Base-by-base conservation (phyloP, 148 eudicot species). In the Spergularia bocconei region DNA sequence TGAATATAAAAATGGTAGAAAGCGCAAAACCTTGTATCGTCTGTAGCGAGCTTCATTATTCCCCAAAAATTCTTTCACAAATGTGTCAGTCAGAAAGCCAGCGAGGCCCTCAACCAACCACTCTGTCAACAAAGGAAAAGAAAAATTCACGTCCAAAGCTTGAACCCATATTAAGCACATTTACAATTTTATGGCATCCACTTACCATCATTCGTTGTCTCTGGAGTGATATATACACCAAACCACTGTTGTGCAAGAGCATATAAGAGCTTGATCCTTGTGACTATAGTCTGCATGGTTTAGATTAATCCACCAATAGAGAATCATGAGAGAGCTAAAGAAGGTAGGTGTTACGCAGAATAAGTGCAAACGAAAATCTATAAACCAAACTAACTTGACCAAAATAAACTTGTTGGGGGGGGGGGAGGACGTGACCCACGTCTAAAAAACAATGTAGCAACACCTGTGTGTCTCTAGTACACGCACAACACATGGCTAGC, bases 191-290 rank as follows among this genome's bases (percentile, higher is more conserved):
- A 61, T 50, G 44, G 60, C 62, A 64, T 79, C 80, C 63, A 79
- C 81, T 76, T 89, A 95, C 98, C 98, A 85, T 95, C 98, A 85
- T 75, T 90, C 69, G 96, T 84, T 68, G 90, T 80, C 85, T 92
- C 98, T 23, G 98, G 88, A 63, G 97, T 88, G 33, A 95, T 89
- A 87, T 85, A 95, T 52, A 95, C 92, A 69, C 98, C 98, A 85
- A 95, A 95, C 98, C 98, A 95, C 80, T 92, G 98, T 67, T 92
- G 84, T 81, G 98, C 93, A 78, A 95, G 96, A 69, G 97, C 97
- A 85, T 85, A 83, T 69, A 97, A 91, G 77, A 95, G 90, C 81
- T 83, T 89, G 65, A 92, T 90, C 82, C 97, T 90, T 72, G 98
- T 92, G 83, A 82, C 91, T 80, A 95, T 89, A 14, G 89, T 89